phyloP scores from a whole-genome alignment of 345 rosid genomes.

The Leavenworthia alabamica region DNA sequence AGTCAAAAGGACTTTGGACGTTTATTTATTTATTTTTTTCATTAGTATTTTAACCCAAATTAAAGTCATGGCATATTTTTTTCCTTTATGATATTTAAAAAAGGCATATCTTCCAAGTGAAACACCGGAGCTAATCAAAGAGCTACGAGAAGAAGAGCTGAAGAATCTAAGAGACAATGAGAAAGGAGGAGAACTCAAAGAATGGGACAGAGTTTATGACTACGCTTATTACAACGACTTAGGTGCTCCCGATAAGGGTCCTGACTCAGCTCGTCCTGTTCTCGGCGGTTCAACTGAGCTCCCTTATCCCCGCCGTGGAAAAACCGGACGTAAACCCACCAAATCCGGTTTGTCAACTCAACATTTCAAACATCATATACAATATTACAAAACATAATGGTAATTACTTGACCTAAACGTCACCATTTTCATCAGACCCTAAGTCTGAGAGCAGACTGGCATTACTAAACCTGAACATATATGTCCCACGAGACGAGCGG shows the following conservation, averaged over 20 bases:
- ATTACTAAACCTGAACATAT: conserved; percentile 59
- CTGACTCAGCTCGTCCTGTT: conserved; percentile 46
- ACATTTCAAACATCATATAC: too few species aligned
- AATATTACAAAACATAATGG: neutral
- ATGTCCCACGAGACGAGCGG: conserved; percentile 88
- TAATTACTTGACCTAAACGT: conserved; percentile 6
- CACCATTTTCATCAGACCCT: conserved; percentile 44
- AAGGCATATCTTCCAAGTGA: conserved; percentile 82
- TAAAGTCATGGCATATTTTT: neutral
- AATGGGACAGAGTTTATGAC: conserved; percentile 96
- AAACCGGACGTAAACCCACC: conserved; percentile 66
- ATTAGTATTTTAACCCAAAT: neutral
- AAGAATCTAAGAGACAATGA: conserved; percentile 59
- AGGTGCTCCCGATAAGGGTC: conserved; percentile 70
- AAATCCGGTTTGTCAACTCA: conserved; percentile 45
- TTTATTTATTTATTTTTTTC: neutral
- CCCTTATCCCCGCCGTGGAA: conserved; percentile 89
- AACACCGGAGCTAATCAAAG: conserved; percentile 62
- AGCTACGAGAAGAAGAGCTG: conserved; percentile 66
- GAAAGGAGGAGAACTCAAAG: conserved; percentile 44
- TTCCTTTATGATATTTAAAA: neutral
- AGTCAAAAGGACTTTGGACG: neutral
- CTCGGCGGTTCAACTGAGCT: conserved; percentile 60
- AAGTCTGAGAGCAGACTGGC: conserved; percentile 61
- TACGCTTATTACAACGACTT: conserved; percentile 82